Evolutionary conservation across 169 alveolate species (phyloP).

Genomic region (Plasmodium ovale): DNA sequence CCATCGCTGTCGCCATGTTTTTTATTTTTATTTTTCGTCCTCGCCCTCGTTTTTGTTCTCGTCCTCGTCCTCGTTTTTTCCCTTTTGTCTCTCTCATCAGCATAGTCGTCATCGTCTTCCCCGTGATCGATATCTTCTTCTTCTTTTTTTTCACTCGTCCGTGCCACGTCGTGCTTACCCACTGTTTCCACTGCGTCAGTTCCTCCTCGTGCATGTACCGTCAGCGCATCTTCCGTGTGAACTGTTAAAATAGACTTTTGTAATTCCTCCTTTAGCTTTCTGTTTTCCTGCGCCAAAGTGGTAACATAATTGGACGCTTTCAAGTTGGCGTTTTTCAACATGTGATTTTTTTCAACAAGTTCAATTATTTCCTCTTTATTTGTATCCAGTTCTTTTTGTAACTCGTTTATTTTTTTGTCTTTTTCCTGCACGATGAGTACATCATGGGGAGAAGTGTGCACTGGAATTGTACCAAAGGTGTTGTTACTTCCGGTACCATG

Average conservation of each 20-base stretch:
- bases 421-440: conserved; percentile 15
- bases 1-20: background rate
- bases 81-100: conserved; percentile 3
- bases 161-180: background rate
- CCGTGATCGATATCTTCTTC: background rate
- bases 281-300: conserved; percentile 11
- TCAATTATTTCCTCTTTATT: conserved; percentile 3
- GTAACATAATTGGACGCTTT: background rate
- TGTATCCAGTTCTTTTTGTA: background rate
- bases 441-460: too few relatives aligned
- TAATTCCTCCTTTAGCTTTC: conserved; percentile 9
- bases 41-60: background rate
- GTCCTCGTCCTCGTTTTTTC: background rate
- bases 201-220: background rate
- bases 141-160: background rate
- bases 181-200: background rate
- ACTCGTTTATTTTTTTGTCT: background rate
- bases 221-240: background rate
- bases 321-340: background rate
- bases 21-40: background rate
- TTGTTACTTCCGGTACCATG: background rate
- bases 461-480: too few relatives aligned
- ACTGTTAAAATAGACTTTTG: background rate
- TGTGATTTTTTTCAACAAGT: conserved; percentile 1
- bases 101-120: background rate